Base-by-base conservation (phyloP, 208 protist species). In the Crithidia sp. region DNA sequence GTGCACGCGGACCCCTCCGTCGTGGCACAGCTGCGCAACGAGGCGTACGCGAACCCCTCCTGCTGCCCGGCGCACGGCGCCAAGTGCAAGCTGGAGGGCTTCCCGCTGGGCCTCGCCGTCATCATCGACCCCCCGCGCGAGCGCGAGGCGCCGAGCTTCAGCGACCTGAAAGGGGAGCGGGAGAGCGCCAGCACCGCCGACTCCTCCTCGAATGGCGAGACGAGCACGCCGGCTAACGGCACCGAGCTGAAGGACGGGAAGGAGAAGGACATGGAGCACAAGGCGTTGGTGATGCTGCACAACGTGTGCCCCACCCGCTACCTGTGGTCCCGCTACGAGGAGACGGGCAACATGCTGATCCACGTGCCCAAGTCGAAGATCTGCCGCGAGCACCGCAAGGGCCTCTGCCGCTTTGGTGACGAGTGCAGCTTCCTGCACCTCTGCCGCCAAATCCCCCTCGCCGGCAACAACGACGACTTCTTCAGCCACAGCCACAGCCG, bases 351-450 rank as follows among this genome's bases (percentile, higher is more conserved):
- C 9, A 83, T 81, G 66, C 44, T 89, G 58, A 67, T 96, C 17
- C 71, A 74, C 52, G 75, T 88, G 3, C 76, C 85, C 0, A 76
- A 71, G 57, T 74, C 67, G n/a, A 83, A 88, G 55, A 75, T 96
- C 13, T 96, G 92, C 64, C 82, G 89, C 12, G 84, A 90, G 54
- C 92, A 96, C 81, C 76, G 84, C 58, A 84, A 88, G 44, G 90
- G 88, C 0, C 81, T 95, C 43, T 96, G 92, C 77, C 86, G 88
- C 56, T 95, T 95, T 57, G 92, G 90, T 41, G 88, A 95, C 58
- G 89, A 95, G 49, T 96, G 92, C 82, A 85, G 81, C 44, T 96
- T 95, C 61, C 70, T 96, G 45, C 92, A 96, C 67, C 74, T 94
- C 17, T 96, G 92, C 69, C 83, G 90, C 14, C 67, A 89, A 40